Evolutionary conservation across 1,284 basidiomycete genomes (phyloP).

Genomic region (Apiotrichum laibachii): DNA sequence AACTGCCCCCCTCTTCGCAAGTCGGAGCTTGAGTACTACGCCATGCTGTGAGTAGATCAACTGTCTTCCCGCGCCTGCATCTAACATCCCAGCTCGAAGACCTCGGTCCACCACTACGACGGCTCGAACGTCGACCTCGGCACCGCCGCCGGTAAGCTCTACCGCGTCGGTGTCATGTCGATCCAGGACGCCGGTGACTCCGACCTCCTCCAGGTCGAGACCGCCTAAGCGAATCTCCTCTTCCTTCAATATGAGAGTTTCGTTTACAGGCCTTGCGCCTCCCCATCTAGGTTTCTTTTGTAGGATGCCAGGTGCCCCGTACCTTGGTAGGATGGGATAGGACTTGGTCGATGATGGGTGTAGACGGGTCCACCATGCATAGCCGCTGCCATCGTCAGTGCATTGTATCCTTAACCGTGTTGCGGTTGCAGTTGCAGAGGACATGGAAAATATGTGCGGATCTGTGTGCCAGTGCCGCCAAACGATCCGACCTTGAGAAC

Average conservation of each 20-base stretch:
- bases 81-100: conserved; percentile 65
- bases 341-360: background rate
- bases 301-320: background rate
- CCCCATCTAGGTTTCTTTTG: background rate
- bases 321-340: background rate
- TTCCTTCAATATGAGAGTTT: background rate
- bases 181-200: conserved; percentile 96
- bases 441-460: background rate
- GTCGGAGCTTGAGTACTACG: conserved; percentile 99
- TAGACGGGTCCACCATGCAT: conserved; percentile 9
- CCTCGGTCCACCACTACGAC: conserved; percentile 91
- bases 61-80: background rate
- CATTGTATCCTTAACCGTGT: conserved; percentile 37
- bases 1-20: conserved; percentile 99
- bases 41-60: conserved; percentile 71
- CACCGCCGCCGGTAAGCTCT: conserved; percentile 98
- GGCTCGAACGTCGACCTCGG: conserved; percentile 98
- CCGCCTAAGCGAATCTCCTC: conserved; percentile 27
- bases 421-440: background rate
- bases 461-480: too few species aligned
- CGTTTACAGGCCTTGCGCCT: background rate
- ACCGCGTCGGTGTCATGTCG: conserved; percentile 99
- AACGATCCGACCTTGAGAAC: too few species aligned
- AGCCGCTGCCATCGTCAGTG: conserved; percentile 10
- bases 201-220: conserved; percentile 62